A percentile compares a stretch with the other conserved stretches of the same genome.
Evolutionary conservation across 2,329 filamentous ascomycete species (phyloP).

Genomic region (Cercospora citrullina): DNA sequence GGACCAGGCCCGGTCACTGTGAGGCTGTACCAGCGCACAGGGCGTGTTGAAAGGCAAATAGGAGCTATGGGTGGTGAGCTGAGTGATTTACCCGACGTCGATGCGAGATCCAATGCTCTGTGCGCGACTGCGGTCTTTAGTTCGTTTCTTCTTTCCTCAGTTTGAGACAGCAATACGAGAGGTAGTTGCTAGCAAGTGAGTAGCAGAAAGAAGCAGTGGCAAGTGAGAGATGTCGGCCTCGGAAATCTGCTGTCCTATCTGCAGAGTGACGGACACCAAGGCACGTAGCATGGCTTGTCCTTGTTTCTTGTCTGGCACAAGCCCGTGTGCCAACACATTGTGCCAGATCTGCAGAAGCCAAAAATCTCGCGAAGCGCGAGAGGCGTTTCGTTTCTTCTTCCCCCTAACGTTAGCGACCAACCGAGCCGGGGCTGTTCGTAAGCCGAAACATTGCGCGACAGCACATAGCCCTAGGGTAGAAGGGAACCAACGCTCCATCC

Average conservation of each 20-base stretch:
- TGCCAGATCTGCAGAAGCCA: conserved; percentile 13
- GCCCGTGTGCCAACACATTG: conserved; percentile 7
- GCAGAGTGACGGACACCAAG: conserved; percentile 11
- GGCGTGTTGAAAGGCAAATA: background rate
- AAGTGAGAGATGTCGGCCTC: background rate
- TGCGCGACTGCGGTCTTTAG: background rate
- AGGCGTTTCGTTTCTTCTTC: conserved; percentile 7
- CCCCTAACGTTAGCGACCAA: background rate
- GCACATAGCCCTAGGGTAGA: background rate
- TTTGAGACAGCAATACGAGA: background rate
- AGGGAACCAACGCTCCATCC: background rate
- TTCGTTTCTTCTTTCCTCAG: background rate
- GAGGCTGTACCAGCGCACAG: background rate
- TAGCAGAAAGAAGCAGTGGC: background rate
- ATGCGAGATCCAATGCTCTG: background rate
- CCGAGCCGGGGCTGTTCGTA: background rate
- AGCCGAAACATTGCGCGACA: background rate
- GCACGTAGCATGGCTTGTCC: conserved; percentile 5
- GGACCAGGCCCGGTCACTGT: background rate
- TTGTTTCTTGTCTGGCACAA: conserved; percentile 13
- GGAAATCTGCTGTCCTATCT: background rate
- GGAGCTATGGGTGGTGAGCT: background rate
- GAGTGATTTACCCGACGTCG: background rate
- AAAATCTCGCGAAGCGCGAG: conserved; percentile 1
- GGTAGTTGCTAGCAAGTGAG: background rate